Conservation (phyloP, 306 rosid genomes). For the cucumber (Cucumis sativus) region DNA sequence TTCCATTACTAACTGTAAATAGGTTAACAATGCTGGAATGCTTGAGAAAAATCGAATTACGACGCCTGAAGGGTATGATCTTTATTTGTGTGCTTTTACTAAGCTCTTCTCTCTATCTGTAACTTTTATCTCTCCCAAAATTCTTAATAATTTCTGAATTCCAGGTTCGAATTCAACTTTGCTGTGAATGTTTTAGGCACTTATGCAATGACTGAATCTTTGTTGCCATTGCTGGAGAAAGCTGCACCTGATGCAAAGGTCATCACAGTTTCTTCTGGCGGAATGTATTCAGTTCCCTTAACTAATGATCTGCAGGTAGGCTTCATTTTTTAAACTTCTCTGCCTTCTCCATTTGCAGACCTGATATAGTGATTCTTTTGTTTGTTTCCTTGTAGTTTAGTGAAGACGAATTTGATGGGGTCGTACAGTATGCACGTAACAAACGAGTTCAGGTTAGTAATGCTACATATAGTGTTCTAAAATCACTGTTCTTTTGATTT, state of each 20-base stretch:
- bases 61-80: constrained; percentile 73
- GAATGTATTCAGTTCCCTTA: constrained; percentile 79
- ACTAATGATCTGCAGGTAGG: constrained; percentile 69
- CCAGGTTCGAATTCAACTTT: constrained; percentile 75
- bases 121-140: not conserved
- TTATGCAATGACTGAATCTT: constrained; percentile 49
- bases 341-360: not conserved
- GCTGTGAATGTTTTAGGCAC: constrained; percentile 79
- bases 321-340: not conserved
- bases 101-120: not conserved
- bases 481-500: not conserved
- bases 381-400: constrained; percentile 36
- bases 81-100: not conserved
- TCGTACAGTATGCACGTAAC: constrained; percentile 67
- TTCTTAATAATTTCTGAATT: not conserved
- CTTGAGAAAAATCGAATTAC: constrained; percentile 56
- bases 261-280: constrained; percentile 91
- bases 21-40: constrained; percentile 91
- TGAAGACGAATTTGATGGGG: constrained; percentile 48
- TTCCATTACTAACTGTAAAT: constrained; percentile 1
- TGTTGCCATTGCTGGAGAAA: constrained; percentile 71
- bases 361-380: not conserved
- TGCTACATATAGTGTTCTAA: not conserved
- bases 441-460: constrained; percentile 71
- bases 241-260: constrained; percentile 91